Conservation (phyloP, 1,284 basidiomycete species). For the Cryptococcus depauperatus region DNA sequence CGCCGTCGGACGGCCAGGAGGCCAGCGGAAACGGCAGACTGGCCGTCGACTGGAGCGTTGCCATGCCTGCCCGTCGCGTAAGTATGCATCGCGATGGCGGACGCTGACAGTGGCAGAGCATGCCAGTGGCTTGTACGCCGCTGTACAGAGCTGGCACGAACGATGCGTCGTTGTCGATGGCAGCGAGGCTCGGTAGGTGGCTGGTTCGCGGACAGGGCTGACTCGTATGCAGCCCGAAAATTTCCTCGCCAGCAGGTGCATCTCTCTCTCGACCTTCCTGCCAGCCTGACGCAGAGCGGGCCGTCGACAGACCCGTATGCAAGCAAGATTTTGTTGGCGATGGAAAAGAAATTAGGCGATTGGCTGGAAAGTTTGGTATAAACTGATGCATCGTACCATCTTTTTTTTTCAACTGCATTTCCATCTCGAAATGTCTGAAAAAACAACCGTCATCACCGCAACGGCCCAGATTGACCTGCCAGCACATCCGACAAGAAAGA, state of each 20-base stretch:
- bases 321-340: constrained; percentile 30
- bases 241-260: constrained; percentile 39
- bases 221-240: constrained; percentile 23
- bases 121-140: constrained; percentile 54
- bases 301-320: constrained; percentile 33
- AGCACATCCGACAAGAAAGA: constrained; percentile 30
- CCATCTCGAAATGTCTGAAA: background rate
- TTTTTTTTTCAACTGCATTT: background rate
- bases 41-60: constrained; percentile 71
- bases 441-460: constrained; percentile 40
- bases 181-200: constrained; percentile 64
- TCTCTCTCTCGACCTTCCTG: constrained; percentile 36
- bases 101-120: constrained; percentile 31
- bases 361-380: too few relatives aligned
- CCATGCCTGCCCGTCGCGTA: constrained; percentile 58
- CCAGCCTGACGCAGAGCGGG: constrained; percentile 27
- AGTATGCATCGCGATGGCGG: constrained; percentile 16
- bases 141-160: constrained; percentile 58
- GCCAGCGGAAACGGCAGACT: constrained; percentile 51
- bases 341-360: constrained; percentile 39
- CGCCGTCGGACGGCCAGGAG: constrained; percentile 3
- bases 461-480: constrained; percentile 39
- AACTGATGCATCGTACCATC: background rate
- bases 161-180: constrained; percentile 63
- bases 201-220: background rate